Evolutionary conservation across 345 rosid species (phyloP).

Genomic region (Hibiscus trionum): DNA sequence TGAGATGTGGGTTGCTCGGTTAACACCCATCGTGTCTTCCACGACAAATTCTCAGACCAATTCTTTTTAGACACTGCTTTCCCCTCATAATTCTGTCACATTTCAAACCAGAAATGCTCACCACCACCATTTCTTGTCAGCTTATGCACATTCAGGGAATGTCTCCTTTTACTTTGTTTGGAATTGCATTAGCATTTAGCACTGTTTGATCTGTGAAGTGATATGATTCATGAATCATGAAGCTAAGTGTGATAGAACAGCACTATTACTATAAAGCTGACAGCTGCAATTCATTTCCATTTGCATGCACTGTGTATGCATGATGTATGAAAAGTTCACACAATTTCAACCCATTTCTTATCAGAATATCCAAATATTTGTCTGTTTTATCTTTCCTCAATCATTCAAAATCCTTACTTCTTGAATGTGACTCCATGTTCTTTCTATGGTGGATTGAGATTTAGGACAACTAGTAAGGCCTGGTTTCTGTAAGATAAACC

Average conservation of each 20-base stretch:
- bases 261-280: background rate
- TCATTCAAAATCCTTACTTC: too few relatives aligned
- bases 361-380: background rate
- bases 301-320: background rate
- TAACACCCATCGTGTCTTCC: conserved; percentile 10
- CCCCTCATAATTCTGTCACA: background rate
- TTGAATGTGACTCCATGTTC: too few relatives aligned
- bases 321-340: background rate
- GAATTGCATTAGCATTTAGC: background rate
- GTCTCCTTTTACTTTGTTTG: background rate
- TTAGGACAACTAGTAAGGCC: too few relatives aligned
- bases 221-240: background rate
- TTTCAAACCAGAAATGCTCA: background rate
- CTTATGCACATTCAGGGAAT: background rate
- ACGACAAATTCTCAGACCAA: background rate
- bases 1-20: conserved; percentile 2
- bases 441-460: too few relatives aligned
- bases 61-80: conserved; percentile 3
- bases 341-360: background rate
- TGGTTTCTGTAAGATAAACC: too few relatives aligned
- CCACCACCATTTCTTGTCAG: conserved; percentile 1
- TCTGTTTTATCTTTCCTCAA: too few relatives aligned
- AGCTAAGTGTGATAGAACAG: conserved; percentile 3
- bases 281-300: conserved; percentile 7
- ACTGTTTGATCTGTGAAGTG: background rate